Conservation (phyloP, 169 alveolate species). For the Cyclospora cayetanensis region DNA sequence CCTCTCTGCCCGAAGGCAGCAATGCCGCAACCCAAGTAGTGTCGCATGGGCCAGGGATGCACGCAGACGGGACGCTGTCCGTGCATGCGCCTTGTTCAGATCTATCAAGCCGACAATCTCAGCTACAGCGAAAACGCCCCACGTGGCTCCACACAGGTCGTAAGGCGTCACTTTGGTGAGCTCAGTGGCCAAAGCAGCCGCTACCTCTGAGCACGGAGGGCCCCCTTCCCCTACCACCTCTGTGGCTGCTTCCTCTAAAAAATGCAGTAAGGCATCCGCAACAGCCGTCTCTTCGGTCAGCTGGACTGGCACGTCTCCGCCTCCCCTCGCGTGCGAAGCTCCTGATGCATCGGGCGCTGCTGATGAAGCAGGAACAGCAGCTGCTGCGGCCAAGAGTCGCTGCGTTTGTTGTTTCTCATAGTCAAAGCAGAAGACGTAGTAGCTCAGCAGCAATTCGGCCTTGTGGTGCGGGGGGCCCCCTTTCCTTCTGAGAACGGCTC, state of each 20-base stretch:
- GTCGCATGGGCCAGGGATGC: neutral
- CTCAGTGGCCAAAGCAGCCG: neutral
- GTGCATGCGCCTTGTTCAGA: neutral
- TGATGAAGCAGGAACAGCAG: neutral
- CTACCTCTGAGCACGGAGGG: neutral
- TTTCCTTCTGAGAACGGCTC: neutral
- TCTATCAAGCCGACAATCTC: neutral
- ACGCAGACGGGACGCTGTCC: neutral
- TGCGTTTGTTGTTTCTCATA: slow-evolving; percentile 31
- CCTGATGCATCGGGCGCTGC: neutral
- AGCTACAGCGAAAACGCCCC: slow-evolving; percentile 28
- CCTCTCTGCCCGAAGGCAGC: neutral
- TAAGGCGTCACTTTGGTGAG: neutral
- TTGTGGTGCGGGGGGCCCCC: neutral
- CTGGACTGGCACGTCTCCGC: no score
- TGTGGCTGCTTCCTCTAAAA: neutral
- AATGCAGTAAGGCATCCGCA: neutral
- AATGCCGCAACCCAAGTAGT: neutral
- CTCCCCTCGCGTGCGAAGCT: neutral
- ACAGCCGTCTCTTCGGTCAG: slow-evolving; percentile 3
- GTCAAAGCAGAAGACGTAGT: slow-evolving; percentile 34
- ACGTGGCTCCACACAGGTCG: neutral
- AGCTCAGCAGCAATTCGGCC: slow-evolving; percentile 61
- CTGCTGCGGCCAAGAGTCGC: slow-evolving; percentile 35
- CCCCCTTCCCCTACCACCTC: neutral